Base-by-base conservation (phyloP, 2,329 filamentous ascomycete species). In the Ophiostoma pallidulum region DNA sequence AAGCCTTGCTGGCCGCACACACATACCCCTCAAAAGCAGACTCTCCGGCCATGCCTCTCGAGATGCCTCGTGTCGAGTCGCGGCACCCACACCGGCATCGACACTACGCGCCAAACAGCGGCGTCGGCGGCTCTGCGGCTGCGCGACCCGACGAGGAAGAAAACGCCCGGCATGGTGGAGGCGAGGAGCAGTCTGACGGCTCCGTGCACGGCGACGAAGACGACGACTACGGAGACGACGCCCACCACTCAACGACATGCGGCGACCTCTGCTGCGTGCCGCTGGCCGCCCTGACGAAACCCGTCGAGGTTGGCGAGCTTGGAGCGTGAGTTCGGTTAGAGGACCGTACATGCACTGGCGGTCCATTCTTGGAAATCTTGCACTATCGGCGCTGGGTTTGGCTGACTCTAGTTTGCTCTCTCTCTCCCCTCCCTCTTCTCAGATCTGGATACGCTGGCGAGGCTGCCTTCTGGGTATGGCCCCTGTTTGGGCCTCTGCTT, bases 401-500 rank as follows among this genome's bases (percentile, higher is more conserved):
- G n/a, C n/a, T n/a, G n/a, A n/a, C n/a, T n/a, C n/a, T n/a, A n/a
- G n/a, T 13, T 42, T 43, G 20, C 16, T 19, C 20, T 20, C 28
- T 38, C 24, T 18, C 35, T 35, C 6, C 32, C 10, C 9, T 26
- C 14, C 8, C 3, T 16, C n/a, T n/a, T n/a, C n/a, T 7, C 31
- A 44, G 29, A 22, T 22, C 45, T 22, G 47, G 50, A 32, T 51
- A 58, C 49, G 60, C 58, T 16, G 57, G 60, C 48, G 54, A 62
- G 4, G 58, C 59, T 16, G 60, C 73, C 3, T 86, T 87, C 60
- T 72, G 67, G 58, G 65, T 76, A 12, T 74, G 75, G 59, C 85
- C 85, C 0, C 64, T 82, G 35, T 65, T 85, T 33, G 82, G 80
- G 0, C 75, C 83, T 0, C 64, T 90, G 35, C 68, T 90, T 10